Evolutionary conservation across 2,329 filamentous ascomycete genomes (phyloP).

Genomic region (Hypoxylon sp.): DNA sequence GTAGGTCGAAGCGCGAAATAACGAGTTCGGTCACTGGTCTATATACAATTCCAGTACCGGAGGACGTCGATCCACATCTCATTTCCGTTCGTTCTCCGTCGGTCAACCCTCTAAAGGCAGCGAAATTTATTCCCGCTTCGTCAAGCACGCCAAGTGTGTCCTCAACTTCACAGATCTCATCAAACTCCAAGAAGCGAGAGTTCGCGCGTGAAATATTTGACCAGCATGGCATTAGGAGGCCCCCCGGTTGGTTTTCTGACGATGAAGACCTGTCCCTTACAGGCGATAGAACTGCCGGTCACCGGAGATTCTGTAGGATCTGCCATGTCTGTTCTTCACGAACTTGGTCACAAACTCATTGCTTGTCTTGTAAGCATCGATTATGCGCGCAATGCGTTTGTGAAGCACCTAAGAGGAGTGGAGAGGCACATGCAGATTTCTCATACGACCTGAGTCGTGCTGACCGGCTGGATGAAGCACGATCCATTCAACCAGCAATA

Average conservation of each 20-base stretch:
- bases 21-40: conserved; percentile 9
- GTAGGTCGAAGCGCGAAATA: conserved; percentile 7
- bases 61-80: conserved; percentile 3
- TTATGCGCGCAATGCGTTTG: conserved; percentile 63
- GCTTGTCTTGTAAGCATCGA: conserved; percentile 64
- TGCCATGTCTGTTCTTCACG: conserved; percentile 66
- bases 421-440: conserved; percentile 43
- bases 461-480: conserved; percentile 35
- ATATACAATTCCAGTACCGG: conserved; percentile 12
- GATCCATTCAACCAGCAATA: conserved; percentile 18
- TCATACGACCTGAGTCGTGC: conserved; percentile 40
- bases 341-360: conserved; percentile 57
- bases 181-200: conserved; percentile 54
- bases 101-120: conserved; percentile 9
- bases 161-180: conserved; percentile 37
- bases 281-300: conserved; percentile 53
- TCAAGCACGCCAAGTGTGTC: conserved; percentile 26
- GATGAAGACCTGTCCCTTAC: conserved; percentile 52
- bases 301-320: conserved; percentile 52
- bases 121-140: conserved; percentile 10
- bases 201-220: conserved; percentile 64
- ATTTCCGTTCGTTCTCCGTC: conserved; percentile 5
- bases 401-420: conserved; percentile 50
- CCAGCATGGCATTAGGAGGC: conserved; percentile 61
- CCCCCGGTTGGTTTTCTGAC: conserved; percentile 62